Evolutionary conservation across 345 rosid genomes (phyloP), one percentile per base, ranked within the genome.

Genomic region (Bretschneidera sinensis): DNA sequence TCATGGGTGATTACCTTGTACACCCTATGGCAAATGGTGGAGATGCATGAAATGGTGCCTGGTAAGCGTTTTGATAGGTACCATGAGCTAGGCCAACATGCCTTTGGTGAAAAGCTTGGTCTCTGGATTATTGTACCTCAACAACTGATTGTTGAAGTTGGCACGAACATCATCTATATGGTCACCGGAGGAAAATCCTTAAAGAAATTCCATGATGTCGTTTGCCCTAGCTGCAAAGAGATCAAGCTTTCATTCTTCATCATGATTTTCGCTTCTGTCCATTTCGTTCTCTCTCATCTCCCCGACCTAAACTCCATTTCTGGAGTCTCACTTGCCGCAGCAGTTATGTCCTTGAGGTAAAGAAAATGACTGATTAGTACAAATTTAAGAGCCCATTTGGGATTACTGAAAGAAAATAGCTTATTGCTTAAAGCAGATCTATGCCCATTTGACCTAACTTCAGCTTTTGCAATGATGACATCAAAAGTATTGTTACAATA

Each of bases 21-120:
- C 76, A 86, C 98, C 1, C 54, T 88, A 11, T 86, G 98, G 98
- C 96, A 88, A 59, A 91, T 91, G 98, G 95, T 91, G 20, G 82
- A 91, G 57, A 81, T 91, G 90, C 98, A 88, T 11, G 95, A 86
- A 71, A 81, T 79, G 75, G 83, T 88, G 25, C 94, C 92, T 0
- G 91, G 94, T 0, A 88, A 67, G 69, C 61, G 96, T 33, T 83
- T 91, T 0, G 98, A 91, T 7, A 71, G 96, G 79, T 88, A 88
- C 76, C 91, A 83, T 17, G 96, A 90, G 59, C 79, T 87, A 0
- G 92, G 96, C 1, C 89, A 83, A 52, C 31, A 83, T 28, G 95
- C 91, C 0, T 88, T 91, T 21, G 96, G 96, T 0, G 87, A 85
- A 62, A 91, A 84, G 76, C 78, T 91, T 0, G 98, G 96, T 0